Evolutionary conservation across 2,329 filamentous ascomycete species (phyloP).

Genomic region (Pseudocercospora vitis): DNA sequence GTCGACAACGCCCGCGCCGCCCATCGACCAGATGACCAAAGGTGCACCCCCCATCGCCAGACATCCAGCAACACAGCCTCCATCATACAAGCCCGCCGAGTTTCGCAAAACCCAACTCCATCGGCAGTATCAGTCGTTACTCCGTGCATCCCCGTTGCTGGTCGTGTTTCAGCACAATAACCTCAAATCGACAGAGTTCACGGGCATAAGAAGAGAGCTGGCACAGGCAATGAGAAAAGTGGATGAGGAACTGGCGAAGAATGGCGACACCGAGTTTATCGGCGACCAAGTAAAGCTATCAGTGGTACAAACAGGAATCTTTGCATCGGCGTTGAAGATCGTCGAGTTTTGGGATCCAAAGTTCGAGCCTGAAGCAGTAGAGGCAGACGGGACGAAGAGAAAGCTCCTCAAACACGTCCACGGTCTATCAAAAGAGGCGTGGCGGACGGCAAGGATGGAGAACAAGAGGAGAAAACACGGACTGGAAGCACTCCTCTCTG

Average conservation of each 20-base stretch:
- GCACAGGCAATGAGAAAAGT: slow-evolving; percentile 60
- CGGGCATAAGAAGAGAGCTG: slow-evolving; percentile 69
- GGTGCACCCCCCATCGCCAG: slow-evolving; percentile 46
- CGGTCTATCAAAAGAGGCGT: slow-evolving; percentile 58
- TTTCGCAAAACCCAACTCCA: slow-evolving; percentile 87
- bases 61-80: slow-evolving; percentile 70
- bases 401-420: slow-evolving; percentile 45
- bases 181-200: slow-evolving; percentile 72
- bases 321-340: slow-evolving; percentile 78
- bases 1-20: slow-evolving; percentile 54
- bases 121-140: slow-evolving; percentile 81
- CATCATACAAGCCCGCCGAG: slow-evolving; percentile 81
- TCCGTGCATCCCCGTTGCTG: slow-evolving; percentile 80
- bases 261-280: slow-evolving; percentile 58
- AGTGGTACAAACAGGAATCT: slow-evolving; percentile 85
- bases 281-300: slow-evolving; percentile 62
- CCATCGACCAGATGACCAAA: slow-evolving; percentile 50
- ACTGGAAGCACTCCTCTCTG: slow-evolving; percentile 74
- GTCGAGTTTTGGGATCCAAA: slow-evolving; percentile 71
- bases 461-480: slow-evolving; percentile 45
- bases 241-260: slow-evolving; percentile 60
- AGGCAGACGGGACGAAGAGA: slow-evolving; percentile 20
- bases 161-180: slow-evolving; percentile 85
- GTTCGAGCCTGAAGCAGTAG: slow-evolving; percentile 20
- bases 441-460: slow-evolving; percentile 49